These are phyloP conservation scores for Stephania japonica DNA, from an alignment of 164 flowering plant genomes.

Conservation along the genomic window DNA sequence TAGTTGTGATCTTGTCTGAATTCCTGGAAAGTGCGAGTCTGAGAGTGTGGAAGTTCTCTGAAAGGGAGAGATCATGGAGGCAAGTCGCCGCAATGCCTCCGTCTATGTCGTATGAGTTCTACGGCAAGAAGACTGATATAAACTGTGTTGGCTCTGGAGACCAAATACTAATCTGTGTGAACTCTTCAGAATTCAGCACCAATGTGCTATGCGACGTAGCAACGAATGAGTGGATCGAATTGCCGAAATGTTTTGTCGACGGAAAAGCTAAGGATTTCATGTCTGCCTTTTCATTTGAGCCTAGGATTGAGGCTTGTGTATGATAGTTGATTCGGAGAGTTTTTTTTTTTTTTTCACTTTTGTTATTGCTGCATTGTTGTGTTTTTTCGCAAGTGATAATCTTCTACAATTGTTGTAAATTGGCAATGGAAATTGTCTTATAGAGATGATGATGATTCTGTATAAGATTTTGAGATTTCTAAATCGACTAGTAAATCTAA, in stretches of 20 bases:
- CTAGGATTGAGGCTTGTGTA: constrained; percentile 64
- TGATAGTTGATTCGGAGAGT: constrained; percentile 16
- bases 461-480: background rate
- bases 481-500: background rate
- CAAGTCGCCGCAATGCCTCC: constrained; percentile 66
- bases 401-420: background rate
- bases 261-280: constrained; percentile 46
- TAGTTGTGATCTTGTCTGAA: constrained; percentile 51
- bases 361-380: background rate
- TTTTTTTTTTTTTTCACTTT: background rate
- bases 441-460: background rate
- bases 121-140: constrained; percentile 63
- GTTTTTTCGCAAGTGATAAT: background rate
- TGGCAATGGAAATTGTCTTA: background rate
- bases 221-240: constrained; percentile 45
- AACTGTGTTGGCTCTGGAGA: constrained; percentile 56
- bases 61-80: constrained; percentile 32
- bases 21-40: constrained; percentile 59
- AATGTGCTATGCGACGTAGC: constrained; percentile 42
- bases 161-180: constrained; percentile 46
- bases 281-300: constrained; percentile 68
- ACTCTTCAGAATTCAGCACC: constrained; percentile 30
- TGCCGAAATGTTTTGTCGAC: constrained; percentile 36
- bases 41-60: constrained; percentile 54
- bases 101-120: constrained; percentile 52